These are phyloP conservation scores for Chaetomium sp. DNA, from an alignment of 2,329 filamentous ascomycete species.

Conservation along the genomic window DNA sequence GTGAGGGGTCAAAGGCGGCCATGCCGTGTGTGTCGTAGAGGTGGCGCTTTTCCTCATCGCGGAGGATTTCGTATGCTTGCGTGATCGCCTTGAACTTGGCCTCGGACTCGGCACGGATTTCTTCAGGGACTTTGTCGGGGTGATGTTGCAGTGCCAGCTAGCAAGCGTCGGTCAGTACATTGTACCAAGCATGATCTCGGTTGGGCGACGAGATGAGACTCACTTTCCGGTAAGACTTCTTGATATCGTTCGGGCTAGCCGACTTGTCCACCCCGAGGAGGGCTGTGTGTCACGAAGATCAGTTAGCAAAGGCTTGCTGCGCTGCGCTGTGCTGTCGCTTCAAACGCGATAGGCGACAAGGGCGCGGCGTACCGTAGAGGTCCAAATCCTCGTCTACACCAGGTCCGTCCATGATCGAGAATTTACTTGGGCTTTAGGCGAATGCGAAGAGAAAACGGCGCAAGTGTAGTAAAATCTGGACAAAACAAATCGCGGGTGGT, in stretches of 20 bases:
- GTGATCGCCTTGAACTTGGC: slow-evolving; percentile 89
- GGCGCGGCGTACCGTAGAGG: slow-evolving; percentile 53
- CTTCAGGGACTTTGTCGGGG: slow-evolving; percentile 91
- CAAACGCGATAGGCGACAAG: neutral
- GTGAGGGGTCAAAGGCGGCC: slow-evolving; percentile 84
- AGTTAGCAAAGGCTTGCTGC: slow-evolving; percentile 15
- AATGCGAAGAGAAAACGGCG: neutral
- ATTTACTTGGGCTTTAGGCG: slow-evolving; percentile 1
- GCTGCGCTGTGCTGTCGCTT: neutral
- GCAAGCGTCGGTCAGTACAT: slow-evolving; percentile 27
- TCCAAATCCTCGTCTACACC: slow-evolving; percentile 53
- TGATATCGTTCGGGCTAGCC: slow-evolving; percentile 79
- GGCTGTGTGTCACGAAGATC: slow-evolving; percentile 52
- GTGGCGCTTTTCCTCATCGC: slow-evolving; percentile 89
- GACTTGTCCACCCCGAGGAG: slow-evolving; percentile 74
- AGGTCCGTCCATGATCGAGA: slow-evolving; percentile 27
- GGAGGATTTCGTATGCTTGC: slow-evolving; percentile 96
- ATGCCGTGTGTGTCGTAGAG: slow-evolving; percentile 95
- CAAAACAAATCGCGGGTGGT: slow-evolving; percentile 3
- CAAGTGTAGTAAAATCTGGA: neutral
- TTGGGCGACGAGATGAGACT: slow-evolving; percentile 32
- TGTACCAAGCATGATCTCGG: slow-evolving; percentile 9
- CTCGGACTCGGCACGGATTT: slow-evolving; percentile 82
- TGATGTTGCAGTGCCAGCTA: slow-evolving; percentile 86
- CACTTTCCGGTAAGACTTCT: slow-evolving; percentile 95